These are phyloP conservation scores for Trichoderma harzianum DNA, from an alignment of 2,329 filamentous ascomycete genomes.

Conservation along the genomic window DNA sequence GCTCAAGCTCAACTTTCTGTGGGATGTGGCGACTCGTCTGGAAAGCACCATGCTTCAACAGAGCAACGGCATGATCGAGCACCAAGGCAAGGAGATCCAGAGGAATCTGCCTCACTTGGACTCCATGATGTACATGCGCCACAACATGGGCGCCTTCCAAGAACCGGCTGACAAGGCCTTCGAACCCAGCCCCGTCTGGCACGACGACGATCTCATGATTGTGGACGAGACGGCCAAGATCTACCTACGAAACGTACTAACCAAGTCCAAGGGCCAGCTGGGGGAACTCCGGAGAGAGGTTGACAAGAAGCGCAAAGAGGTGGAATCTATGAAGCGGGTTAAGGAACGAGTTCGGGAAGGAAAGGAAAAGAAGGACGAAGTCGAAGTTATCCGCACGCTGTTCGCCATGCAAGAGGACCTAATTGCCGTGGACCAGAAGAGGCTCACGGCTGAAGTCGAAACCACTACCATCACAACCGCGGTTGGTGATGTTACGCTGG, in stretches of 20 bases:
- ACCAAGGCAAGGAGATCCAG: slow-evolving; percentile 75
- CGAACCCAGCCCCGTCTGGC: slow-evolving; percentile 94
- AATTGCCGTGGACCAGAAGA: slow-evolving; percentile 78
- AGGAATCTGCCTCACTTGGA: slow-evolving; percentile 87
- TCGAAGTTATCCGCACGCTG: slow-evolving; percentile 76
- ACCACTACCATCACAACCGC: slow-evolving; percentile 86
- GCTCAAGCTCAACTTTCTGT: slow-evolving; percentile 77
- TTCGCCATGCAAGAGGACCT: slow-evolving; percentile 82
- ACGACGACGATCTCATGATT: slow-evolving; percentile 85
- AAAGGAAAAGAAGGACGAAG: slow-evolving; percentile 83
- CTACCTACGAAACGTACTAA: slow-evolving; percentile 85
- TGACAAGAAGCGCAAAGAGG: slow-evolving; percentile 81
- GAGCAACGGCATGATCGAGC: slow-evolving; percentile 68
- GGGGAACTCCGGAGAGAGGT: slow-evolving; percentile 77
- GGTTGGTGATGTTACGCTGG: slow-evolving; percentile 88
- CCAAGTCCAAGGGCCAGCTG: slow-evolving; percentile 83
- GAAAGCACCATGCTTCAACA: slow-evolving; percentile 76
- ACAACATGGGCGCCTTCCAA: slow-evolving; percentile 79
- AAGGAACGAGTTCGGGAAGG: slow-evolving; percentile 78
- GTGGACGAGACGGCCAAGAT: slow-evolving; percentile 84
- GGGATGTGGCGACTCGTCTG: slow-evolving; percentile 74
- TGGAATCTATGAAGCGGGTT: slow-evolving; percentile 70
- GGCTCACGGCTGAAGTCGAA: slow-evolving; percentile 87
- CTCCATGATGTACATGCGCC: slow-evolving; percentile 95
- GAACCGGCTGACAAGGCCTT: slow-evolving; percentile 84